Evolutionary conservation across 192 early-diverging fungal species (phyloP).

Genomic region (Glomus cerebriforme): DNA sequence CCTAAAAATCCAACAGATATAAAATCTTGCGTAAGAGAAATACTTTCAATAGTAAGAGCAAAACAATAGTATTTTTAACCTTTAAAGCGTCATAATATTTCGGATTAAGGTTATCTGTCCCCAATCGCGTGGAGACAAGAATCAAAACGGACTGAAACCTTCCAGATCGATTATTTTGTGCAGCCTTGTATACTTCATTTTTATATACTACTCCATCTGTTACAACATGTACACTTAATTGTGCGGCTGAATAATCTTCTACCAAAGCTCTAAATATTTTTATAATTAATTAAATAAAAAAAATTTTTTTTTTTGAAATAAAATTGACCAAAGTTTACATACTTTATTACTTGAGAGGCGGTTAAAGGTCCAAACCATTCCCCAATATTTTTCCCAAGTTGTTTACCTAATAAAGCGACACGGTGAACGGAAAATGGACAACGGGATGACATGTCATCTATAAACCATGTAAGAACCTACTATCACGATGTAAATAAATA

Average conservation of each 20-base stretch:
- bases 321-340: constrained; percentile 27
- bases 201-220: constrained; percentile 84
- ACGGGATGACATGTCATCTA: constrained; percentile 69
- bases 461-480: constrained; percentile 75
- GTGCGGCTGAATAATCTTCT: constrained; percentile 54
- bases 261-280: constrained; percentile 55
- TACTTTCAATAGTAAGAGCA: neutral
- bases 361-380: constrained; percentile 98
- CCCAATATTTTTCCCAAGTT: constrained; percentile 88
- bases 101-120: constrained; percentile 87
- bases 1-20: constrained; percentile 25
- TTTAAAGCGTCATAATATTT: constrained; percentile 77
- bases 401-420: constrained; percentile 80
- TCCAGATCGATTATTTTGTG: constrained; percentile 40
- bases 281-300: neutral
- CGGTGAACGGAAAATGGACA: constrained; percentile 92
- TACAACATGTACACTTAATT: constrained; percentile 73
- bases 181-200: constrained; percentile 62
- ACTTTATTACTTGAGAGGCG: constrained; percentile 80
- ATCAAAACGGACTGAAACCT: constrained; percentile 74
- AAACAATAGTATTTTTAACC: constrained; percentile 40
- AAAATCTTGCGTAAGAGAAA: neutral
- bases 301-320: neutral
- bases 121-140: constrained; percentile 84
- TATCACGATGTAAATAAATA: neutral